These are phyloP conservation scores for Dactylellina haptotyla DNA, from an alignment of 2,329 filamentous ascomycete genomes.

Conservation along the genomic window DNA sequence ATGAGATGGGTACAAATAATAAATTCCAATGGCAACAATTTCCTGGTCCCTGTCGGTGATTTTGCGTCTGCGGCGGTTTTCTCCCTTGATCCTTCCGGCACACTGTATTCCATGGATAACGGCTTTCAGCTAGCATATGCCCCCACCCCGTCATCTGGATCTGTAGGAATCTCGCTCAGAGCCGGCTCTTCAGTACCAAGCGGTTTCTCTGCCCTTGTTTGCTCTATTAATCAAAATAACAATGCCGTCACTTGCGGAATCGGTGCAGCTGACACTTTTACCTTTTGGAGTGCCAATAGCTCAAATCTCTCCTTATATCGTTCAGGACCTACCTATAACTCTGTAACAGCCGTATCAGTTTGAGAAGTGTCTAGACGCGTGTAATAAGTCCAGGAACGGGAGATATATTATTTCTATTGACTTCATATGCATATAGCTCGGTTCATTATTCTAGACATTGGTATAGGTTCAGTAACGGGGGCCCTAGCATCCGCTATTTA, in stretches of 20 bases:
- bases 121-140: conserved; percentile 1
- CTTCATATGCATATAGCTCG: too few relatives aligned
- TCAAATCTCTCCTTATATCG: background rate
- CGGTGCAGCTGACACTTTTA: background rate
- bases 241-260: conserved; percentile 3
- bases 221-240: background rate
- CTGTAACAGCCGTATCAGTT: background rate
- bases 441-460: too few relatives aligned
- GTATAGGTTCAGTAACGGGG: too few relatives aligned
- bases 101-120: background rate
- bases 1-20: background rate
- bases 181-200: background rate
- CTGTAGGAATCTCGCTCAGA: background rate
- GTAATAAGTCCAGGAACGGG: too few relatives aligned
- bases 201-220: background rate
- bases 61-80: background rate
- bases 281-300: conserved; percentile 1
- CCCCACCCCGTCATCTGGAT: background rate
- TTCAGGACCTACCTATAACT: background rate
- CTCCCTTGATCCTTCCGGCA: background rate
- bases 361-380: too few relatives aligned
- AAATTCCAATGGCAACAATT: background rate
- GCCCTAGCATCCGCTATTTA: too few relatives aligned
- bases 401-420: too few relatives aligned
- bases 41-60: background rate